Base-by-base conservation (phyloP, 192 early-diverging fungal genomes). In the Cladochytrium replicatum region DNA sequence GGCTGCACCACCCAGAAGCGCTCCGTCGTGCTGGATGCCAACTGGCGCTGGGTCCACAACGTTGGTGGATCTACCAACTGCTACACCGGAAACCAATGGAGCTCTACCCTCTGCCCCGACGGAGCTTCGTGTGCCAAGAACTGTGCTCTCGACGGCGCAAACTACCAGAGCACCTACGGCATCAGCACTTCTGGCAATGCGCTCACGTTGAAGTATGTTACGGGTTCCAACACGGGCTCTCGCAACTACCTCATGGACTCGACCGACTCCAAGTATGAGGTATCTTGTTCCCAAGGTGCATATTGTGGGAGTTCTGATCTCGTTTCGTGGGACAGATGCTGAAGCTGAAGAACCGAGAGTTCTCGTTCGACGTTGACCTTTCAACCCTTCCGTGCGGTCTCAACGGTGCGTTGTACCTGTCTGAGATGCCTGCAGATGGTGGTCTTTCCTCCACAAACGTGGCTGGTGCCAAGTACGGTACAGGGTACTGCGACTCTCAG, bases 331-430 rank as follows among this genome's bases (percentile, higher is more conserved):
- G n/a, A n/a, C n/a, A 67, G 45, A 23, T 44, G 19, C 45, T 66
- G 27, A 58, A 60, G 0, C 46, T 67, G 21, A 67, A 61, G 52
- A 66, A 66, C 46, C 30, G 41, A 6, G 64, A 66, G 41, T 66
- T 66, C 26, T 41, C 62, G 2, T 66, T 66, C 38, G 45, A 31
- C 31, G 63, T 67, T 15, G 64, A 66, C 30, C 49, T 66, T 9
- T 68, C 63, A 17, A 66, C 41, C 5, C 60, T 66, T 29, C 31
- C 31, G 11, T 66, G 64, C 32, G 64, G 62, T 4, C 38, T 66
- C 17, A 66, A 66, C 50, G 64, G 64, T 7, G 64, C 64, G 24
- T 44, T 66, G 21, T 66, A 66, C 64, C 47, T 66, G 43, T 32
- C 49, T 17, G 34, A 52, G 9, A 66, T 66, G 64, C 13, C 53